A percentile compares a stretch with the other conserved stretches of the same genome.
phyloP scores from a whole-genome alignment of 139 green algal species.

The Nannochloris sp. region DNA sequence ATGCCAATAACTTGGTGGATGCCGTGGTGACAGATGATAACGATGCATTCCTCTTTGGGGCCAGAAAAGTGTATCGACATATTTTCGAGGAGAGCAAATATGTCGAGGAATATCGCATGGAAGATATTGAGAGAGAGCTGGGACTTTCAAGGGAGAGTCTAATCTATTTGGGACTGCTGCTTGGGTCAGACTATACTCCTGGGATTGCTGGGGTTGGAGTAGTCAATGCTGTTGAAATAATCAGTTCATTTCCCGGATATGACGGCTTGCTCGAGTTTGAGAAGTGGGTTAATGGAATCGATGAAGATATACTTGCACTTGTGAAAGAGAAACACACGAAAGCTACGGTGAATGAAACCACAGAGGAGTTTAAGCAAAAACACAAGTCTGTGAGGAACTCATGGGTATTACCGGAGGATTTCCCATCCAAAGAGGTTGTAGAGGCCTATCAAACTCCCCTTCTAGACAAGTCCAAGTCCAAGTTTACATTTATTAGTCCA shows the following conservation, averaged over 20 bases:
- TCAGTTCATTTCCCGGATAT: slow-evolving; percentile 61
- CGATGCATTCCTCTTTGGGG: slow-evolving; percentile 97
- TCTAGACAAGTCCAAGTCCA: slow-evolving; percentile 35
- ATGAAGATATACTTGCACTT: slow-evolving; percentile 28
- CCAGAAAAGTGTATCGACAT: slow-evolving; percentile 70
- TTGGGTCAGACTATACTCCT: slow-evolving; percentile 92
- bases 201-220: slow-evolving; percentile 77
- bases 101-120: slow-evolving; percentile 82
- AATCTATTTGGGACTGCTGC: slow-evolving; percentile 77
- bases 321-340: slow-evolving; percentile 6
- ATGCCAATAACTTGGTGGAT: slow-evolving; percentile 79
- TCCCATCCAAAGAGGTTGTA: slow-evolving; percentile 56
- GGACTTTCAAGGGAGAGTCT: slow-evolving; percentile 60
- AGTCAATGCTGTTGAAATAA: slow-evolving; percentile 92
- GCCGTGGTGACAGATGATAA: slow-evolving; percentile 96
- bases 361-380: slow-evolving; percentile 47
- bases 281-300: slow-evolving; percentile 47
- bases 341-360: background rate
- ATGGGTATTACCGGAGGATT: slow-evolving; percentile 69
- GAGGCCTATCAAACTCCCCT: slow-evolving; percentile 36
- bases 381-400: slow-evolving; percentile 43
- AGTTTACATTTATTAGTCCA: slow-evolving; percentile 61
- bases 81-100: slow-evolving; percentile 78
- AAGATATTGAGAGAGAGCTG: slow-evolving; percentile 74
- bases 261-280: slow-evolving; percentile 46